Percentiles rank a stretch among this genome's conserved stretches.
Evolutionary conservation across 169 alveolate genomes (phyloP).

Genomic region (Babesia caballi): DNA sequence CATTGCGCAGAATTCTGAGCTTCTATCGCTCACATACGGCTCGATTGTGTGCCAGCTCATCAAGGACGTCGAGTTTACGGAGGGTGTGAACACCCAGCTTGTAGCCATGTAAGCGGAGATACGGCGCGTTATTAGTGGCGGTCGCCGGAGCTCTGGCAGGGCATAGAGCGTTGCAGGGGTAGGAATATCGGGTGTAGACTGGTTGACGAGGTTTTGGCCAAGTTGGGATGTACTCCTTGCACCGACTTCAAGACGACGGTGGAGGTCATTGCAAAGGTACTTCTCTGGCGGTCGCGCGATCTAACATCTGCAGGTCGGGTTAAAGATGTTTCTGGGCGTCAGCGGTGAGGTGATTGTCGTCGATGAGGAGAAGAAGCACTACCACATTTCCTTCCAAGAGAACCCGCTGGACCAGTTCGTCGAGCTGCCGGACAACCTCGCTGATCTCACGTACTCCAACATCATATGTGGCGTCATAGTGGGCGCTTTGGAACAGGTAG

Average conservation of each 20-base stretch:
- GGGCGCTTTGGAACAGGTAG: slow-evolving; percentile 79
- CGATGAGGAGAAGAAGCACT: slow-evolving; percentile 64
- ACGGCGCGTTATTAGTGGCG: not conserved
- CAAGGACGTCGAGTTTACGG: slow-evolving; percentile 86
- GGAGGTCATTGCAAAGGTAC: slow-evolving; percentile 78
- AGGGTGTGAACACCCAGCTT: slow-evolving; percentile 87
- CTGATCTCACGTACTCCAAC: slow-evolving; percentile 70
- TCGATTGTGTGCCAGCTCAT: slow-evolving; percentile 85
- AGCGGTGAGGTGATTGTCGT: slow-evolving; percentile 69
- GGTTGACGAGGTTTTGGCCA: slow-evolving; percentile 75
- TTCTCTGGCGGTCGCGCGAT: not conserved
- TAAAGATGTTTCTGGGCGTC: slow-evolving; percentile 79
- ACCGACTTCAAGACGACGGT: slow-evolving; percentile 72
- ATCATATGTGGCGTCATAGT: slow-evolving; percentile 72
- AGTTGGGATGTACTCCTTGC: slow-evolving; percentile 73
- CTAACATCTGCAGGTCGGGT: slow-evolving; percentile 61
- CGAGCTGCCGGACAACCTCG: slow-evolving; percentile 71
- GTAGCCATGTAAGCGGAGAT: slow-evolving; percentile 65
- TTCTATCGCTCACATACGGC: slow-evolving; percentile 87
- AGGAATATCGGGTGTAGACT: slow-evolving; percentile 69
- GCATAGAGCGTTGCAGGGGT: slow-evolving; percentile 58
- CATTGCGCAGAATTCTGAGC: slow-evolving; percentile 80
- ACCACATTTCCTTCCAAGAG: slow-evolving; percentile 68
- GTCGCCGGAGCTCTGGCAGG: not conserved
- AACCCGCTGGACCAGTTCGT: slow-evolving; percentile 79